Percentiles rank a stretch among this genome's conserved stretches.
Conservation (phyloP, 2,329 filamentous ascomycete species). For the Fusarium siculi region DNA sequence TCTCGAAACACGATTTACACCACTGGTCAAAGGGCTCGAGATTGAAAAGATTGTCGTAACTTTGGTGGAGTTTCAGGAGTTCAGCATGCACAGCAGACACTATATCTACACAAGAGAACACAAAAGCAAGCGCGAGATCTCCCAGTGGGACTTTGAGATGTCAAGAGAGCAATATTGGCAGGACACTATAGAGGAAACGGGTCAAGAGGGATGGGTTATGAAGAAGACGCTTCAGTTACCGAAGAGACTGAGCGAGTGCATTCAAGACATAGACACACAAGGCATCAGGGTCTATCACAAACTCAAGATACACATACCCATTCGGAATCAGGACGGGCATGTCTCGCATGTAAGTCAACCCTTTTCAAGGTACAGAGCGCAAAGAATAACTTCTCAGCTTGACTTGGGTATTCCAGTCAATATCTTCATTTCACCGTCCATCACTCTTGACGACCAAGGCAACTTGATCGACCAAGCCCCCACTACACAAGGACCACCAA, state of each 20-base stretch:
- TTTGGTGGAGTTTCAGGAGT: conserved; percentile 81
- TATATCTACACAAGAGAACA: conserved; percentile 63
- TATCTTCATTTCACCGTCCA: conserved; percentile 93
- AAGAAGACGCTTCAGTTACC: conserved; percentile 75
- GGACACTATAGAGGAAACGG: conserved; percentile 72
- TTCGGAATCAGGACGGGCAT: conserved; percentile 94
- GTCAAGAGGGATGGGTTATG: conserved; percentile 72
- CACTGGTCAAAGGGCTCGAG: conserved; percentile 85
- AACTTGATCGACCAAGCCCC: conserved; percentile 72
- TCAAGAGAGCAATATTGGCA: conserved; percentile 70
- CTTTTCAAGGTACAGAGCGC: fast-evolving
- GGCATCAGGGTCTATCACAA: conserved; percentile 94
- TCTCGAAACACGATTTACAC: conserved; percentile 85
- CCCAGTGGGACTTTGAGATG: conserved; percentile 66
- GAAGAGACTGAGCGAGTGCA: conserved; percentile 80
- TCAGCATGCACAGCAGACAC: conserved; percentile 60
- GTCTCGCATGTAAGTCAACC: conserved; percentile 76
- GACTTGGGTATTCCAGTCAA: conserved; percentile 88
- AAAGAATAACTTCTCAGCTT: conserved; percentile 60
- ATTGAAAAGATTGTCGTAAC: conserved; percentile 82
- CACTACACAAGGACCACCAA: conserved; percentile 58
- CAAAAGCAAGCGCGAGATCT: conserved; percentile 71
- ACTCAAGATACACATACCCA: conserved; percentile 85
- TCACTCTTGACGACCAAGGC: conserved; percentile 86
- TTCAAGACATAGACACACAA: conserved; percentile 87